Percentiles rank a stretch among this genome's conserved stretches.
Evolutionary conservation across 176 grass and related monocot genomes (phyloP).

Genomic region (Areca catechu): DNA sequence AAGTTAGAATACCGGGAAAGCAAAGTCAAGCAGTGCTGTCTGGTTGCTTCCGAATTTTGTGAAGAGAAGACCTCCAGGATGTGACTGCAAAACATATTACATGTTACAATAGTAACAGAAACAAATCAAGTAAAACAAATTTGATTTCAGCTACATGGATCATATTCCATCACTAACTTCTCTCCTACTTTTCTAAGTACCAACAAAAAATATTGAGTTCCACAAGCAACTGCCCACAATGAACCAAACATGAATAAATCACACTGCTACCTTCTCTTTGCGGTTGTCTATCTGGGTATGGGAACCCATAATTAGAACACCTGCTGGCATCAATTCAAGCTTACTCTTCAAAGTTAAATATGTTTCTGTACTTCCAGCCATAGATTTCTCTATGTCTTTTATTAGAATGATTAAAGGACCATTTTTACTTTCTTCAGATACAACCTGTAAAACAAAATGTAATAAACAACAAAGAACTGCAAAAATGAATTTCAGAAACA

Average conservation of each 20-base stretch:
- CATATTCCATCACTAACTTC: too few relatives aligned
- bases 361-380: constrained; percentile 69
- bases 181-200: too few relatives aligned
- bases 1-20: constrained; percentile 60
- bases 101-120: neutral
- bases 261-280: constrained; percentile 82
- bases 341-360: constrained; percentile 74
- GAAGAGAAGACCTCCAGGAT: constrained; percentile 97
- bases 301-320: constrained; percentile 85
- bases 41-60: constrained; percentile 82
- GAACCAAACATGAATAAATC: too few relatives aligned
- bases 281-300: constrained; percentile 90
- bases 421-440: constrained; percentile 82
- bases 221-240: too few relatives aligned
- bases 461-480: constrained; percentile 7
- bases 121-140: too few relatives aligned
- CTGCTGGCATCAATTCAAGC: constrained; percentile 60
- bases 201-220: too few relatives aligned
- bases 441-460: constrained; percentile 51
- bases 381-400: constrained; percentile 95
- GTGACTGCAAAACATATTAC: constrained; percentile 39
- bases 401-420: constrained; percentile 79
- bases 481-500: neutral
- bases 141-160: too few relatives aligned
- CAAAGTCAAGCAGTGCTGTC: constrained; percentile 83